A percentile compares a stretch with the other conserved stretches of the same genome.
phyloP scores from a whole-genome alignment of 805 yeast species.

The Zygoascus ofunaensis region DNA sequence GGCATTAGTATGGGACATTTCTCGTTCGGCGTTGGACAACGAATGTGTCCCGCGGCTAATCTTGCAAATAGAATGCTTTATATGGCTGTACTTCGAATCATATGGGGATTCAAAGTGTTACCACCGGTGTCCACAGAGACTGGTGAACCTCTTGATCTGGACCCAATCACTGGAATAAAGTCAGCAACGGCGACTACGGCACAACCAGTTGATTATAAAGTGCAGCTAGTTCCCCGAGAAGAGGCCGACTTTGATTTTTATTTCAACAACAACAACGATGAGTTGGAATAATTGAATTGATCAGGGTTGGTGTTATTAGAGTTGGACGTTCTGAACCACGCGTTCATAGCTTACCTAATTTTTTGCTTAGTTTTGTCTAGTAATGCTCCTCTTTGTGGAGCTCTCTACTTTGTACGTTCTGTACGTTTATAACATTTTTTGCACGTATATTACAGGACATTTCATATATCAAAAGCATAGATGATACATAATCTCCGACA shows the following conservation, averaged over 20 bases:
- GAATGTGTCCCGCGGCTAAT: conserved; percentile 60
- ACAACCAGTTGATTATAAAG: conserved; percentile 17
- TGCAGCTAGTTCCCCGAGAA: conserved; percentile 19
- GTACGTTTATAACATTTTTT: too few relatives aligned
- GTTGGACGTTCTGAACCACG: too few relatives aligned
- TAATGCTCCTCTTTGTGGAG: too few relatives aligned
- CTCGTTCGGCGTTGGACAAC: conserved; percentile 48
- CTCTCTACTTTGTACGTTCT: too few relatives aligned
- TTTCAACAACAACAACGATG: too few relatives aligned
- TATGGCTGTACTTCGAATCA: conserved; percentile 41
- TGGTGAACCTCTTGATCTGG: conserved; percentile 11
- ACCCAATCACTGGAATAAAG: conserved; percentile 18
- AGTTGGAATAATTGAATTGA: too few relatives aligned
- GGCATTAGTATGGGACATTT: conserved; percentile 8
- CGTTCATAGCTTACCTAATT: too few relatives aligned
- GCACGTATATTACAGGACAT: too few relatives aligned
- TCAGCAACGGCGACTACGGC: conserved; percentile 21
- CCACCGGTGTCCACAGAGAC: conserved; percentile 10
- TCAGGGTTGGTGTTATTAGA: too few relatives aligned
- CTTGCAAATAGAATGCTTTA: conserved; percentile 58
- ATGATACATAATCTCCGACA: too few relatives aligned
- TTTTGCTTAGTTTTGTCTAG: too few relatives aligned
- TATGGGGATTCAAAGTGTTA: conserved; percentile 40
- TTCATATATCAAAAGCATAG: too few relatives aligned
- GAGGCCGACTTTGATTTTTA: conserved; percentile 7